Evolutionary conservation across 106 monocot genomes (phyloP).

Genomic region (Dendrobium catenatum): DNA sequence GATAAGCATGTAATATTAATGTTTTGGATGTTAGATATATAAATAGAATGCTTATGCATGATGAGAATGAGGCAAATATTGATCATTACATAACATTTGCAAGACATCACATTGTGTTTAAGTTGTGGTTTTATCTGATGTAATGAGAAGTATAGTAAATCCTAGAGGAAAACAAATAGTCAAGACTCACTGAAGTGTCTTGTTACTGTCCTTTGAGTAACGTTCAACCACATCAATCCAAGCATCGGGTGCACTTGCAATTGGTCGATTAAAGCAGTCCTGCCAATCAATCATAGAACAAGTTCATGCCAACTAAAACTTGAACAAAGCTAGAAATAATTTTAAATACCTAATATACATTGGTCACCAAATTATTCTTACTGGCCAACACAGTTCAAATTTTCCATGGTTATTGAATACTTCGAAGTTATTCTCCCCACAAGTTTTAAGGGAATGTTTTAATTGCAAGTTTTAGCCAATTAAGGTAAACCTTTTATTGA

Average conservation of each 20-base stretch:
- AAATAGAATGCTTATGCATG: background rate
- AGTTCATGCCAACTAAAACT: background rate
- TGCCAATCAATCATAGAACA: conserved; percentile 12
- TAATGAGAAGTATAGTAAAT: background rate
- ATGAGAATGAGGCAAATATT: background rate
- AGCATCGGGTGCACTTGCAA: conserved; percentile 67
- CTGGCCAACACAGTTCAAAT: background rate
- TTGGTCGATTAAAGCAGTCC: conserved; percentile 72
- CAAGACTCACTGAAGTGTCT: conserved; percentile 58
- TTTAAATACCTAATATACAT: background rate
- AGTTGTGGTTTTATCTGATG: background rate
- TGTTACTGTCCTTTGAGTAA: conserved; percentile 65
- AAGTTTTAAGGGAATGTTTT: no score
- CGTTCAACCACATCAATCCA: conserved; percentile 85
- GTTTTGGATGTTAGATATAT: no score
- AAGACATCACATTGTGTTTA: background rate
- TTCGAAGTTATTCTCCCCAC: background rate
- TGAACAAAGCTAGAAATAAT: background rate
- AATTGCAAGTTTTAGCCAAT: no score
- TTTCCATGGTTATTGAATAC: background rate
- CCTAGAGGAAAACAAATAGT: background rate
- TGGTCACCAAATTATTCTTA: background rate
- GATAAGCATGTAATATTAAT: no score
- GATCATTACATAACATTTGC: background rate
- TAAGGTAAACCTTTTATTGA: no score